Evolutionary conservation across 805 yeast genomes (phyloP).

Genomic region (Schwanniomyces pseudopolymorphus): DNA sequence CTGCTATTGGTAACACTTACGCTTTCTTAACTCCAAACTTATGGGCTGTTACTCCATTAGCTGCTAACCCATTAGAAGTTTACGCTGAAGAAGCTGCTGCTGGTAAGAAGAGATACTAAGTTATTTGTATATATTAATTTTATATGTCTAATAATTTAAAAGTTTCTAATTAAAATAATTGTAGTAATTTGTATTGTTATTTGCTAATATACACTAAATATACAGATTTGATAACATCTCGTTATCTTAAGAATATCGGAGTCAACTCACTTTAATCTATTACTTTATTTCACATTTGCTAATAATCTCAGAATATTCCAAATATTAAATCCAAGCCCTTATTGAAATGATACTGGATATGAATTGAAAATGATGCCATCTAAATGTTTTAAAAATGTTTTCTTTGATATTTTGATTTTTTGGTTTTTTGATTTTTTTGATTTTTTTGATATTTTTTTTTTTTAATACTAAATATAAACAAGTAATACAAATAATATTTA

Average conservation of each 20-base stretch:
- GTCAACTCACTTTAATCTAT: too few relatives aligned
- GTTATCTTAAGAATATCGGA: too few relatives aligned
- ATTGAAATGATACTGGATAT: neutral
- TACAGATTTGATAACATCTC: neutral
- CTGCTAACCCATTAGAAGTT: slow-evolving; percentile 91
- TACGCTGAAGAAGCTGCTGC: slow-evolving; percentile 83
- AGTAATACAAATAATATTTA: slow-evolving; percentile 4
- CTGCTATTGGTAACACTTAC: slow-evolving; percentile 99
- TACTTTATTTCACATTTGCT: too few relatives aligned
- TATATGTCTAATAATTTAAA: neutral
- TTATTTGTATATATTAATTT: slow-evolving; percentile 10
- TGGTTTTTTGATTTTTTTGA: slow-evolving; percentile 6
- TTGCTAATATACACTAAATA: neutral
- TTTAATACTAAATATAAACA: slow-evolving; percentile 10
- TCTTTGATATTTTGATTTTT: too few relatives aligned
- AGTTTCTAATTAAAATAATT: too few relatives aligned
- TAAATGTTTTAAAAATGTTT: too few relatives aligned
- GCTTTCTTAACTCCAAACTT: slow-evolving; percentile 99
- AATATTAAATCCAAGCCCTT: too few relatives aligned
- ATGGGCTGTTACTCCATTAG: slow-evolving; percentile 85
- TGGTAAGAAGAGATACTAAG: slow-evolving; percentile 73
- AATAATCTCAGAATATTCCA: too few relatives aligned
- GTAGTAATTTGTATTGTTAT: neutral
- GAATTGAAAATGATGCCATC: neutral
- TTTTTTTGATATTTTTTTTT: slow-evolving; percentile 14